Conservation (phyloP, 345 rosid species). For the Melaleuca alternifolia region DNA sequence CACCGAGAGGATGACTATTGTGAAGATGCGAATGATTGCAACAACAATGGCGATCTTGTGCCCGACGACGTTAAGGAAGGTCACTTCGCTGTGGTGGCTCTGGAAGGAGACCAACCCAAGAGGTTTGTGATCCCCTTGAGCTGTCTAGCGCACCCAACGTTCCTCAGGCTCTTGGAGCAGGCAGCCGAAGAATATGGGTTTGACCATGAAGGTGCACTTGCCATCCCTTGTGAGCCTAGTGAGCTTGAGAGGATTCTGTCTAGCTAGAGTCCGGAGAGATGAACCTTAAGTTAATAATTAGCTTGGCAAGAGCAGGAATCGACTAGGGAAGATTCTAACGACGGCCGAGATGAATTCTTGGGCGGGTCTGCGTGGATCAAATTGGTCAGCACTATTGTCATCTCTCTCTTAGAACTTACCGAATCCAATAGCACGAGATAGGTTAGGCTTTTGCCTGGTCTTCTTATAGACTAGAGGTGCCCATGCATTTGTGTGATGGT, state of each 20-base stretch:
- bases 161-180: conserved; percentile 29
- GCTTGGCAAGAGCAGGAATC: neutral
- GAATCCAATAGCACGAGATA: neutral
- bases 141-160: conserved; percentile 34
- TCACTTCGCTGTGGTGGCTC: conserved; percentile 54
- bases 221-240: conserved; percentile 28
- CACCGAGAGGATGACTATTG: neutral
- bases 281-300: neutral
- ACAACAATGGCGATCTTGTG: neutral
- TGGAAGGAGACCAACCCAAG: conserved; percentile 31
- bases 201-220: conserved; percentile 27
- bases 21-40: neutral
- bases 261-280: neutral
- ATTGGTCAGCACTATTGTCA: neutral
- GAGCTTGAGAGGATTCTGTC: conserved; percentile 30
- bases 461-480: neutral
- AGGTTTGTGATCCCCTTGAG: conserved; percentile 47
- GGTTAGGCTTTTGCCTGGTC: neutral
- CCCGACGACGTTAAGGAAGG: conserved; percentile 74
- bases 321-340: neutral
- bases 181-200: conserved; percentile 48
- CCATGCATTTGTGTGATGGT: neutral
- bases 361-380: neutral
- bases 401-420: neutral
- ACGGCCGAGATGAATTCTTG: neutral